Conservation (phyloP, 2,329 filamentous ascomycete genomes). For the Cephalotrichum gorgonifer region DNA sequence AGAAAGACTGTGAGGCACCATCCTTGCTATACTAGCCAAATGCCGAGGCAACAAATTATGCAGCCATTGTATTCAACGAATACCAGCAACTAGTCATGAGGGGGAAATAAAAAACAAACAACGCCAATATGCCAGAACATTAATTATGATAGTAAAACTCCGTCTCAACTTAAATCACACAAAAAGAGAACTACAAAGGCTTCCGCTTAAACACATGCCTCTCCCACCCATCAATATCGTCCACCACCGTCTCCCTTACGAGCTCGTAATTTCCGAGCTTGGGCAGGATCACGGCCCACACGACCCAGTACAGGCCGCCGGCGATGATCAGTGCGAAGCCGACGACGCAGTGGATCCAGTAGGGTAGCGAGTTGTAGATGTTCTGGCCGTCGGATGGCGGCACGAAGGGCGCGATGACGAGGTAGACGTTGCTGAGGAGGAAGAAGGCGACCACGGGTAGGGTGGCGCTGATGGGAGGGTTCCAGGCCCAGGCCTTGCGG, state of each 20-base stretch:
- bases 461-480: slow-evolving; percentile 42
- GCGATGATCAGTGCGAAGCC: slow-evolving; percentile 42
- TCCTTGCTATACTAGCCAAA: too few relatives aligned
- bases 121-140: too few relatives aligned
- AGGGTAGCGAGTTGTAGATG: slow-evolving; percentile 42
- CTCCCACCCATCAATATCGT: slow-evolving; percentile 54
- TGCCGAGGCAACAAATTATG: too few relatives aligned
- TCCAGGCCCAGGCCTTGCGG: slow-evolving; percentile 36
- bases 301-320: slow-evolving; percentile 44
- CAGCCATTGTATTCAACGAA: too few relatives aligned
- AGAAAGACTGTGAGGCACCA: too few relatives aligned
- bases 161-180: too few relatives aligned
- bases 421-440: slow-evolving; percentile 49
- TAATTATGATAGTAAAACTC: too few relatives aligned
- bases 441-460: slow-evolving; percentile 48
- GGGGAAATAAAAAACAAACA: too few relatives aligned
- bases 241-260: slow-evolving; percentile 40
- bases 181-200: slow-evolving; percentile 21
- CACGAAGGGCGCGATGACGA: slow-evolving; percentile 48
- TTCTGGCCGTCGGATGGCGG: slow-evolving; percentile 40
- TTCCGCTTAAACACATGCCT: slow-evolving; percentile 39
- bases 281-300: slow-evolving; percentile 43
- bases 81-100: too few relatives aligned
- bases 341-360: slow-evolving; percentile 48
- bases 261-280: slow-evolving; percentile 44